A percentile compares a stretch with the other conserved stretches of the same genome.
Evolutionary conservation across 768 basidiomycete genomes (phyloP).

Genomic region (Rhizopogon salebrosus): DNA sequence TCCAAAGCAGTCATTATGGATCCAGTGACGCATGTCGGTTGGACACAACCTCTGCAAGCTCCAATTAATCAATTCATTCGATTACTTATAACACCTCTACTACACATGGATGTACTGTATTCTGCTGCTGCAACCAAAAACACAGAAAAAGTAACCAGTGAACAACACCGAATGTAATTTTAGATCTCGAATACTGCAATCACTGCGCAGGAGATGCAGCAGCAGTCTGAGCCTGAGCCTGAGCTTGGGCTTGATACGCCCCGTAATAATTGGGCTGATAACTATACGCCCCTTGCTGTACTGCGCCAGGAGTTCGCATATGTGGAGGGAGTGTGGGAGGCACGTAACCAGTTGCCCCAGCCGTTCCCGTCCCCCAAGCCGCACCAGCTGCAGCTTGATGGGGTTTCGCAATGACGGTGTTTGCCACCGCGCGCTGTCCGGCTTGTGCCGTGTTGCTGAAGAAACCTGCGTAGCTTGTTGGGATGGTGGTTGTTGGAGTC

Average conservation of each 20-base stretch:
- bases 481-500: conserved; percentile 22
- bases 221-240: conserved; percentile 2
- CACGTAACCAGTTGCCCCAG: conserved; percentile 11
- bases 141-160: not conserved
- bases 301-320: conserved; percentile 24
- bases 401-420: conserved; percentile 39
- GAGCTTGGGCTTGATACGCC: conserved; percentile 16
- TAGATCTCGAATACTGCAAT: too few species aligned
- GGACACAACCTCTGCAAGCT: too few species aligned
- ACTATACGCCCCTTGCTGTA: conserved; percentile 17
- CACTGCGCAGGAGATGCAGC: conserved; percentile 26
- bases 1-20: too few species aligned
- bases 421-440: conserved; percentile 49
- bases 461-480: conserved; percentile 37
- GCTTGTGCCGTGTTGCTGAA: conserved; percentile 28
- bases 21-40: too few species aligned
- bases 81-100: too few species aligned
- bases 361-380: conserved; percentile 14
- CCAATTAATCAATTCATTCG: too few species aligned
- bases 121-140: too few species aligned
- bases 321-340: conserved; percentile 39
- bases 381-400: conserved; percentile 22
- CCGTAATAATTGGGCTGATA: conserved; percentile 29
- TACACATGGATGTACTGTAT: too few species aligned
- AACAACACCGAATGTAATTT: not conserved